phyloP scores from a whole-genome alignment of 805 yeast species.

The Suhomyces faveliae region DNA sequence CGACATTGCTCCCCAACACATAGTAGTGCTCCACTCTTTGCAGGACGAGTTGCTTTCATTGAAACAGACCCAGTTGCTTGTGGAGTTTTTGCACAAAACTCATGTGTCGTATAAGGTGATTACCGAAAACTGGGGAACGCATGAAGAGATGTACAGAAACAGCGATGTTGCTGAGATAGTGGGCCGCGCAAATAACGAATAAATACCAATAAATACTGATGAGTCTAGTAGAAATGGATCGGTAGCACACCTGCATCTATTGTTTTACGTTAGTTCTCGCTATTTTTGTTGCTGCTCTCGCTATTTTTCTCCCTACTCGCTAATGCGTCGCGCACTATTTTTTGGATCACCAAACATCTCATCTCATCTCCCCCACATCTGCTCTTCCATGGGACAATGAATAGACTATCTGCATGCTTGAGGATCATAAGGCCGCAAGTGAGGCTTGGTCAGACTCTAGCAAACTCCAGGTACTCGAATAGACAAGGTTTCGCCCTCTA shows the following conservation, averaged over 20 bases:
- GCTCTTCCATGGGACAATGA: too few species aligned
- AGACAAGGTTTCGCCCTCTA: not conserved
- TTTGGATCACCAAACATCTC: not conserved
- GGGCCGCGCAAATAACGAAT: not conserved
- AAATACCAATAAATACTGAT: too few species aligned
- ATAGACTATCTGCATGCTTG: not conserved
- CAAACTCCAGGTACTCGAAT: not conserved
- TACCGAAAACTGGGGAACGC: slow-evolving; percentile 51
- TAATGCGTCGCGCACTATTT: not conserved
- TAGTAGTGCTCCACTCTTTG: slow-evolving; percentile 56
- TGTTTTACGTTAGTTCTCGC: too few species aligned
- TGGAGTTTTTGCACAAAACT: slow-evolving; percentile 27
- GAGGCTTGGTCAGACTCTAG: not conserved
- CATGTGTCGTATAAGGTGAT: slow-evolving; percentile 10
- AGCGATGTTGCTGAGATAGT: slow-evolving; percentile 31
- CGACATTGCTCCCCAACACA: slow-evolving; percentile 7
- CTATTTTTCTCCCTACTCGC: not conserved
- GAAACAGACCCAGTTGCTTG: slow-evolving; percentile 47
- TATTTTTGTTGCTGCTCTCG: too few species aligned
- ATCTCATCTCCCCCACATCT: not conserved
- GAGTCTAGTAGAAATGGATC: too few species aligned
- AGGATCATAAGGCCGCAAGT: not conserved
- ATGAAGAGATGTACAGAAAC: slow-evolving; percentile 60
- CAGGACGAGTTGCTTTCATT: slow-evolving; percentile 63
- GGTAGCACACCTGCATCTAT: too few species aligned